Conservation (phyloP, 441 rosid genomes). For the Adansonia madagascariensis region DNA sequence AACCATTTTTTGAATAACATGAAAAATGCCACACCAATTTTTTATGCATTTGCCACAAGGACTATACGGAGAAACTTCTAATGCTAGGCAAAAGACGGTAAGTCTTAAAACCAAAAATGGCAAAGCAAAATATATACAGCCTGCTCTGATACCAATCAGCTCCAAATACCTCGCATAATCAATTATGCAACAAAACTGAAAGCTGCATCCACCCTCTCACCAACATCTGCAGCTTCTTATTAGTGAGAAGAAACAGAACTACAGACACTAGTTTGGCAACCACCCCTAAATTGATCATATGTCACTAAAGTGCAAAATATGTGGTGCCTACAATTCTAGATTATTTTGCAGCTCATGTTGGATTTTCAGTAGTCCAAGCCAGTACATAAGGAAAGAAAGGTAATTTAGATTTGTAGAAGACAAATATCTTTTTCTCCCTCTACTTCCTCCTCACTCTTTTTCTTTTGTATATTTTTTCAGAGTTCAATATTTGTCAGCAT, state of each 20-base stretch:
- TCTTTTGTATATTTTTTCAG: neutral
- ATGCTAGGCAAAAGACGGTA: neutral
- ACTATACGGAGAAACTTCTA: neutral
- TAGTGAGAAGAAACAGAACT: neutral
- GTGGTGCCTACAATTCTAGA: neutral
- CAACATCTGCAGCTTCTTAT: constrained; percentile 9
- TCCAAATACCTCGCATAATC: neutral
- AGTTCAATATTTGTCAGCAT: neutral
- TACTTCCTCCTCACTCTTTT: neutral
- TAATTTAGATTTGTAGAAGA: neutral
- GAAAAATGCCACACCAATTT: constrained; percentile 26
- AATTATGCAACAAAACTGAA: neutral
- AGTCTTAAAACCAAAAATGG: neutral
- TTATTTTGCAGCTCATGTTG: constrained; percentile 13
- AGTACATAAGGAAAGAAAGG: neutral
- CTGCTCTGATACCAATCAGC: neutral
- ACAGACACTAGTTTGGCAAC: neutral
- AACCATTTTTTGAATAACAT: constrained; percentile 29
- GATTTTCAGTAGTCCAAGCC: neutral
- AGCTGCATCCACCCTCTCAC: constrained; percentile 5
- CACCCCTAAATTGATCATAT: neutral
- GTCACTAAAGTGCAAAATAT: neutral
- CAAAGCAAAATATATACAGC: neutral
- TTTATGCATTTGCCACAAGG: neutral
- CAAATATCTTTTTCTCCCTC: neutral